Evolutionary conservation across 768 basidiomycete species (phyloP), one percentile per base, ranked within the genome.

Genomic region (Leucosporidium yakuticum): DNA sequence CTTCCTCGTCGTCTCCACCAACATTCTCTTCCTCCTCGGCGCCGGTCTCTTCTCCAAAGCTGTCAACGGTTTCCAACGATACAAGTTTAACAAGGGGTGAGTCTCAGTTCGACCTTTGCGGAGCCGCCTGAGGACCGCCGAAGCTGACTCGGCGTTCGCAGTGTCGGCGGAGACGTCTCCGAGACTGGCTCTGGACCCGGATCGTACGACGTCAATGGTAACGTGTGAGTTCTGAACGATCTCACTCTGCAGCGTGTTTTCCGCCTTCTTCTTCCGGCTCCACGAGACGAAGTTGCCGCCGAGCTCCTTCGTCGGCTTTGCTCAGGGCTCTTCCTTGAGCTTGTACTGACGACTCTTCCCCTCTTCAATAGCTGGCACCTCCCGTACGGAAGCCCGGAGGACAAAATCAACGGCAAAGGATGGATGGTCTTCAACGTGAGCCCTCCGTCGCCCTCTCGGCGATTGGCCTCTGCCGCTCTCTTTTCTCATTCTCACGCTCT

Each of bases 1-100:
- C 71, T 98, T 98, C 87, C 84, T 99, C 63, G 80, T 97, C 74
- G 82, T 86, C 61, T 98, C 96, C 83, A 95, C 95, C 61, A 90
- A 90, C 81, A 80, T 98, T 71, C 81, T 98, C 84, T 97, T 72
- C 58, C 86, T 98, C 74, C 91, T 99, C 78, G 95, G 95, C 32
- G 88, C 95, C 0, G 95, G 95, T 21, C 84, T 99, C 32, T 92
- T 95, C 81, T 88, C 87, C 73, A 89, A 85, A 79, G 83, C 87
- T 5, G 82, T 91, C 27, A 85, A 86, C 73, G 80, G 83, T 44
- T 91, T 91, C 81, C 80, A 97, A 77, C 78, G 80, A 74, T 81
- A 93, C 75, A 80, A 80, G 14, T 94, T 85, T 81, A 84, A 86
- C 72, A 73, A 76, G 0, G 79, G 89, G 78, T 81, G 53, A 48